These are phyloP conservation scores for Kokia cookei DNA, from an alignment of 441 rosid genomes.

Conservation along the genomic window DNA sequence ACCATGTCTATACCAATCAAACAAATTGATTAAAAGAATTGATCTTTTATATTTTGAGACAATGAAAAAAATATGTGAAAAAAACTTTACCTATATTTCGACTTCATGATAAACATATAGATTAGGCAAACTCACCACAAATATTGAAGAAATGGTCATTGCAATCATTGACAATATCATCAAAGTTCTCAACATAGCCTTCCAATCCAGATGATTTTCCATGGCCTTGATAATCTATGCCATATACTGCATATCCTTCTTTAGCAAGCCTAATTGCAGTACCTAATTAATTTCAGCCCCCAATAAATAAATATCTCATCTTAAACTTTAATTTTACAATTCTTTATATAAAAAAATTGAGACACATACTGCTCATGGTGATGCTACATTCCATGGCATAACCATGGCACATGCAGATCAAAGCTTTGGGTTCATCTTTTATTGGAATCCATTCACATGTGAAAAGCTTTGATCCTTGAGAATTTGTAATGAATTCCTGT, in stretches of 20 bases:
- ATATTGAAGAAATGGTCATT: slow-evolving; percentile 44
- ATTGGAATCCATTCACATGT: slow-evolving; percentile 58
- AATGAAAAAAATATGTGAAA: no score
- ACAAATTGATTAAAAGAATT: no score
- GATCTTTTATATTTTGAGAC: no score
- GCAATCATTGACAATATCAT: slow-evolving; percentile 59
- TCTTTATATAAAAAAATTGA: slow-evolving; percentile 21
- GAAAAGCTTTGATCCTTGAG: slow-evolving; percentile 27
- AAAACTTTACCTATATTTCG: no score
- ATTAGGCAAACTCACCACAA: slow-evolving; percentile 33
- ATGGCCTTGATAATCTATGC: slow-evolving; percentile 85
- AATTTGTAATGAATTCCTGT: slow-evolving; percentile 5
- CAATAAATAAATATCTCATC: no score
- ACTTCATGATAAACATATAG: no score
- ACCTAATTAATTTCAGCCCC: slow-evolving; percentile 25
- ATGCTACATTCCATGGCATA: slow-evolving; percentile 4
- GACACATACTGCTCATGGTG: not conserved
- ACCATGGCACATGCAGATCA: slow-evolving; percentile 4
- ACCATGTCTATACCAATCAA: no score
- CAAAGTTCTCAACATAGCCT: slow-evolving; percentile 49
- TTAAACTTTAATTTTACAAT: no score
- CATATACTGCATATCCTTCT: slow-evolving; percentile 63
- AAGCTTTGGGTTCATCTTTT: slow-evolving; percentile 21
- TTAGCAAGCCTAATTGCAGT: slow-evolving; percentile 62
- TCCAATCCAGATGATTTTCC: slow-evolving; percentile 70